Percentiles rank a stretch among this genome's conserved stretches.
Evolutionary conservation across 192 early-diverging fungal species (phyloP).

Genomic region (Diversispora eburnea): DNA sequence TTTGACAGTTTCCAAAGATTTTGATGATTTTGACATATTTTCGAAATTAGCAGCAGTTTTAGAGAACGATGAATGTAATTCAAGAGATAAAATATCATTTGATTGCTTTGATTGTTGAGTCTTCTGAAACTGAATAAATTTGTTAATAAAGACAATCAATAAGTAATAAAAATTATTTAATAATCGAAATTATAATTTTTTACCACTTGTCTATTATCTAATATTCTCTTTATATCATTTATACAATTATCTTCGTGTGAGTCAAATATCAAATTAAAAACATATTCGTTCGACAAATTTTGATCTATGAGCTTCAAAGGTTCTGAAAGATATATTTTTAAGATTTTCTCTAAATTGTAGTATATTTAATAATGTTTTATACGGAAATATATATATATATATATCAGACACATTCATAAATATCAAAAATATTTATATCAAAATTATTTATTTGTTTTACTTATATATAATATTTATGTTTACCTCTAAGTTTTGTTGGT

Average conservation of each 20-base stretch:
- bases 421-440: no score
- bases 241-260: background rate
- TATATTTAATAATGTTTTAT: no score
- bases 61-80: background rate
- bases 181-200: background rate
- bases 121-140: no score
- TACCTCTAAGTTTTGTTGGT: background rate
- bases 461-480: no score
- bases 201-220: background rate
- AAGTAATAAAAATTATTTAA: background rate
- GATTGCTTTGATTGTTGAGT: no score
- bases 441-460: no score
- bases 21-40: background rate
- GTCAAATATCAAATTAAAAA: background rate
- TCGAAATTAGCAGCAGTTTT: background rate
- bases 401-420: no score
- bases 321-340: constrained; percentile 6
- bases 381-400: no score
- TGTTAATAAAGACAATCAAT: no score
- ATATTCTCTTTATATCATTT: background rate
- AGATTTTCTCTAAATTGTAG: background rate
- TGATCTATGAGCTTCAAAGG: background rate
- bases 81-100: background rate
- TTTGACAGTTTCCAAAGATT: constrained; percentile 1
- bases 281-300: background rate